These are phyloP conservation scores for Puya raimondii DNA, from an alignment of 176 grass and related monocot genomes.

Conservation along the genomic window DNA sequence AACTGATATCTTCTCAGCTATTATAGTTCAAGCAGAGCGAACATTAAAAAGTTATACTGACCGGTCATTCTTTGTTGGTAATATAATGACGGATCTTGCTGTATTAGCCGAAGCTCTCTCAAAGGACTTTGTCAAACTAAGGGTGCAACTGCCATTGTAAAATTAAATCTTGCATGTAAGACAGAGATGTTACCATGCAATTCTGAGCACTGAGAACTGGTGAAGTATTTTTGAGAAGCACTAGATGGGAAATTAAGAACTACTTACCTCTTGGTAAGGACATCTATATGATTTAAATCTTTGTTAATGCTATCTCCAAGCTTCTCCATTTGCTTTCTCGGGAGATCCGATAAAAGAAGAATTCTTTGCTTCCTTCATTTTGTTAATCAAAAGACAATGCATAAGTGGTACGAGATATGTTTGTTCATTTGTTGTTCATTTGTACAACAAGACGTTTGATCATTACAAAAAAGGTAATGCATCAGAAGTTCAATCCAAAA, in stretches of 20 bases:
- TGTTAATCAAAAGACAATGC: conserved; percentile 28
- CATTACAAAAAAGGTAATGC: not conserved
- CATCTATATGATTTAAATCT: conserved; percentile 85
- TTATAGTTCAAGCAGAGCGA: conserved; percentile 10
- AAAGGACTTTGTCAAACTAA: conserved; percentile 91
- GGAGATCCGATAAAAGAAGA: conserved; percentile 85
- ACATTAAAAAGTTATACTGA: conserved; percentile 27
- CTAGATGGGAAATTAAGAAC: not conserved
- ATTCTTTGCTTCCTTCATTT: conserved; percentile 89
- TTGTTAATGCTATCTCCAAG: conserved; percentile 69
- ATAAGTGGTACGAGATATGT: conserved; percentile 9
- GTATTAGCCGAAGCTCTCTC: conserved; percentile 91
- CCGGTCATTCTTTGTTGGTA: conserved; percentile 63
- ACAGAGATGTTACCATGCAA: not conserved
- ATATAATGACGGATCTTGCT: conserved; percentile 88
- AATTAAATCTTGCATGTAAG: not conserved
- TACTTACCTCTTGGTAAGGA: conserved; percentile 81
- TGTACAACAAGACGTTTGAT: not conserved
- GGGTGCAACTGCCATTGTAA: conserved; percentile 63
- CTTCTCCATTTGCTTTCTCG: conserved; percentile 92
- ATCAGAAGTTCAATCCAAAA: not conserved
- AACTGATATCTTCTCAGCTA: not conserved
- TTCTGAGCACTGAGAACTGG: not conserved
- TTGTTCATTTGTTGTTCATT: too few relatives aligned
- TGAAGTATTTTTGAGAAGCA: not conserved